Evolutionary conservation across 257 asterid species (phyloP).

Genomic region (Eustoma russellianum): DNA sequence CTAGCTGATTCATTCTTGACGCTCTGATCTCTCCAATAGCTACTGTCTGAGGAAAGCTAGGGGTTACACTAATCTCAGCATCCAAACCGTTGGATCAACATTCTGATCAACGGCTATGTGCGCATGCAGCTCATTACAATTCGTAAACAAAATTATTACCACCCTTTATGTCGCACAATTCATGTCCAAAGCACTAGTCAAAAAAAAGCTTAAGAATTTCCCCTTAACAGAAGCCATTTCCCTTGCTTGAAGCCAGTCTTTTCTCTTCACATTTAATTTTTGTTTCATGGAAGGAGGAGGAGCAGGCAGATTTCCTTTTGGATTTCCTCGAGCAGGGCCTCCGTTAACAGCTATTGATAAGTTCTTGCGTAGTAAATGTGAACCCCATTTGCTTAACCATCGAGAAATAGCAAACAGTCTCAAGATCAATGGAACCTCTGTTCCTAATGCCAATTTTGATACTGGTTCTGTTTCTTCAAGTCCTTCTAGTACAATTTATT

Average conservation of each 20-base stretch:
- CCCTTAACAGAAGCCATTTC: slow-evolving; percentile 17
- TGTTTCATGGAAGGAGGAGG: slow-evolving; percentile 35
- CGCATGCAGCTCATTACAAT: slow-evolving; percentile 29
- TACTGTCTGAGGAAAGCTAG: slow-evolving; percentile 15
- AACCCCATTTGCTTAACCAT: too few relatives aligned
- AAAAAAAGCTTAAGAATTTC: slow-evolving; percentile 13
- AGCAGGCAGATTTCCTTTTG: slow-evolving; percentile 8
- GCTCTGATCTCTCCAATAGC: too few relatives aligned
- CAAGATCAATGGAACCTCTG: slow-evolving; percentile 3
- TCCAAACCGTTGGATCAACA: slow-evolving; percentile 37
- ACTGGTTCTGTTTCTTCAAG: slow-evolving; percentile 4
- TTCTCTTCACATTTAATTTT: slow-evolving; percentile 1
- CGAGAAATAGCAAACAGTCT: not conserved
- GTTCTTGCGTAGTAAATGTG: slow-evolving; percentile 22
- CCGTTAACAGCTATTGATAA: slow-evolving; percentile 26
- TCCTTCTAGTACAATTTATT: slow-evolving; percentile 3
- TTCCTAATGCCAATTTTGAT: not conserved
- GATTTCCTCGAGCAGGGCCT: slow-evolving; percentile 14
- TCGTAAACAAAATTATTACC: slow-evolving; percentile 14
- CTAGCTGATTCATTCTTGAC: too few relatives aligned
- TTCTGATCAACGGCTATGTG: slow-evolving; percentile 29
- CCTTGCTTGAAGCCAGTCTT: slow-evolving; percentile 16
- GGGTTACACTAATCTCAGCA: slow-evolving; percentile 18
- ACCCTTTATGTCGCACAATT: slow-evolving; percentile 1
- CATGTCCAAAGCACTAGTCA: not conserved